phyloP scores from a whole-genome alignment of 208 protist species.

The Leishmania lainsoni region DNA sequence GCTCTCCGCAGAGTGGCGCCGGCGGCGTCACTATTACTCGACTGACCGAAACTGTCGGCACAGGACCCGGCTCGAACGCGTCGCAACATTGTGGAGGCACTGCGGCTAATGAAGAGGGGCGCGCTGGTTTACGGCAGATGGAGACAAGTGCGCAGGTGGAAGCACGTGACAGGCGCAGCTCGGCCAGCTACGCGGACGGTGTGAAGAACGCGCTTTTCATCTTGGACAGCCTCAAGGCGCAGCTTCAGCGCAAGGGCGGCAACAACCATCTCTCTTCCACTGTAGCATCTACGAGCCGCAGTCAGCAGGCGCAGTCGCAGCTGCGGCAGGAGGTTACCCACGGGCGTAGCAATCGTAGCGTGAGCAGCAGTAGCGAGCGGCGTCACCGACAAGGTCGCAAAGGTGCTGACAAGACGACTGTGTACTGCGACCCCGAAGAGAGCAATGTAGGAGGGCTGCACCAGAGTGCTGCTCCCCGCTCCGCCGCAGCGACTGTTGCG shows the following conservation, averaged over 20 bases:
- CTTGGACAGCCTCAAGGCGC: slow-evolving; percentile 52
- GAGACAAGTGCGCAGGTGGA: slow-evolving; percentile 14
- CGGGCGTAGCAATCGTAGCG: slow-evolving; percentile 1
- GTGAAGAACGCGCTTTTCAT: slow-evolving; percentile 77
- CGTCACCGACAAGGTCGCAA: slow-evolving; percentile 10
- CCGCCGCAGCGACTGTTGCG: neutral
- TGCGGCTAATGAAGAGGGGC: neutral
- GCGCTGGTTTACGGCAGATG: neutral
- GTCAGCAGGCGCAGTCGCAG: slow-evolving; percentile 23
- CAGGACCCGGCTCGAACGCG: neutral
- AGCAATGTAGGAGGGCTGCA: neutral
- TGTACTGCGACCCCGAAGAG: slow-evolving; percentile 13
- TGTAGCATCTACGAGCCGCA: slow-evolving; percentile 21
- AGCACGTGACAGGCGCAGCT: slow-evolving; percentile 21
- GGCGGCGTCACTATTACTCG: slow-evolving; percentile 34
- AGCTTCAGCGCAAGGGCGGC: slow-evolving; percentile 33
- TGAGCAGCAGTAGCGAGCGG: slow-evolving; percentile 26
- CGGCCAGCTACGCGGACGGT: slow-evolving; percentile 45
- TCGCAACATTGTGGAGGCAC: neutral
- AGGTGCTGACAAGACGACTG: slow-evolving; percentile 19
- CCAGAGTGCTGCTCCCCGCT: neutral
- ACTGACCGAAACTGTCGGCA: slow-evolving; percentile 3
- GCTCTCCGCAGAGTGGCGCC: slow-evolving; percentile 17
- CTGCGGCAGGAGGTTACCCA: slow-evolving; percentile 2
- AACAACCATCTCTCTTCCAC: slow-evolving; percentile 17